Base-by-base conservation (phyloP, 1,284 basidiomycete species). In the Tilletia horrida region DNA sequence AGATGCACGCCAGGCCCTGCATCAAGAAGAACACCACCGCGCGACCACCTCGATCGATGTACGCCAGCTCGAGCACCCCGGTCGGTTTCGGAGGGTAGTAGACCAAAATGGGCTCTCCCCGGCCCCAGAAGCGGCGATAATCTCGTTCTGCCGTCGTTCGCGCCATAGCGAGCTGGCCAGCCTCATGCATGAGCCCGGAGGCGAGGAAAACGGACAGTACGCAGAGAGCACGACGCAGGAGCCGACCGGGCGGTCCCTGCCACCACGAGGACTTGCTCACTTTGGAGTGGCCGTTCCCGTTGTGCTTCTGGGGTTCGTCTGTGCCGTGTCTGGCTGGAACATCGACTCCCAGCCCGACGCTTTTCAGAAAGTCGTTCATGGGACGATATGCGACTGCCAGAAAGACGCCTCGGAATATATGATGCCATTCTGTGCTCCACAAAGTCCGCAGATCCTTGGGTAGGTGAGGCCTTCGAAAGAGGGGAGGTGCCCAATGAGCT, bases 151-250 rank as follows among this genome's bases (percentile, higher is more conserved):
- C 55, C 16, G 55, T 25, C 16, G 55, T 59, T 13, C 55, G 67
- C 6, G 50, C 35, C 62, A 72, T 52, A 9, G 69, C 64, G 16
- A 63, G 43, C 7, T 67, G 47, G 8, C 71, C 73, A 2, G 67
- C 14, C 1, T 74, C 69, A 47, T 74, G 73, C 8, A 74, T 8
- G 14, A 71, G 40, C 18, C 66, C 69, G 8, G 73, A 74, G n/a
- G 55, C 62, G 14, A 68, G 7, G 23, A 74, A 74, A 1, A 67
- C 59, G 3, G 68, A 69, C 16, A 64, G 61, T 4, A 57, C 50
- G 47, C 27, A 47, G 7, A 71, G 65, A 0, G 55, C 73, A 29
- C 55, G 55, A 13, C 55, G 55, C 13, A 40, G 9, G 9, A 35
- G 23, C 14, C 16, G 23, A 14, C 55, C 55, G 13, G 1, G 69